Conservation (phyloP, 164 flowering plant genomes). For the Berberis vulgaris region DNA sequence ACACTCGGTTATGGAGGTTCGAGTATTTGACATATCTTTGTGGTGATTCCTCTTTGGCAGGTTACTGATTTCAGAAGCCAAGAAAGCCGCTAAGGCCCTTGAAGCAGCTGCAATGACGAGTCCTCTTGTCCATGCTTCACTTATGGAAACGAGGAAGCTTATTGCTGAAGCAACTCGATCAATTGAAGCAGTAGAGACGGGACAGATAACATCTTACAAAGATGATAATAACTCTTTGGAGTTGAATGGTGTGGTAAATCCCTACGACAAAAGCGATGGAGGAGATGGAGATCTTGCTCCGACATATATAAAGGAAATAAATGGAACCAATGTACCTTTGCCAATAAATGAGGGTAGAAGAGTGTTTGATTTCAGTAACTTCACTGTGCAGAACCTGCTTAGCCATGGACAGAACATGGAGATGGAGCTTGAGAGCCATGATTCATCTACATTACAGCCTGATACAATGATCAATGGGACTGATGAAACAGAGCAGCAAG, state of each 20-base stretch:
- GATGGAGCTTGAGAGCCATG: neutral
- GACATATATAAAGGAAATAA: conserved; percentile 8
- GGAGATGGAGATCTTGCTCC: conserved; percentile 2
- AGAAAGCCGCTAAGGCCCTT: conserved; percentile 81
- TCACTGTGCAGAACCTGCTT: conserved; percentile 7
- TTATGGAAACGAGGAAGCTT: conserved; percentile 67
- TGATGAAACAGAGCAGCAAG: neutral
- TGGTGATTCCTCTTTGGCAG: conserved; percentile 25
- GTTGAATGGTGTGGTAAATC: conserved; percentile 10
- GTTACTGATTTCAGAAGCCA: conserved; percentile 76
- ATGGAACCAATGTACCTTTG: conserved; percentile 15
- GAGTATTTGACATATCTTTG: neutral
- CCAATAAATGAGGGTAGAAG: neutral
- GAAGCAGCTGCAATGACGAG: conserved; percentile 68
- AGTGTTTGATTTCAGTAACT: conserved; percentile 7
- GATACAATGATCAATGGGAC: neutral
- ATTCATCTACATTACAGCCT: conserved; percentile 2
- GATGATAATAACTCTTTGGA: conserved; percentile 8
- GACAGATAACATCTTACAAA: conserved; percentile 12
- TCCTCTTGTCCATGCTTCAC: conserved; percentile 74
- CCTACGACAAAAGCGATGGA: conserved; percentile 9
- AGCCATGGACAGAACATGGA: conserved; percentile 6
- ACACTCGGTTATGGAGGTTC: neutral
- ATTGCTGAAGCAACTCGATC: conserved; percentile 70
- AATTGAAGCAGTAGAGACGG: conserved; percentile 37